Base-by-base conservation (phyloP, 148 eudicot genomes). In the Mesembryanthemum crystallinum region DNA sequence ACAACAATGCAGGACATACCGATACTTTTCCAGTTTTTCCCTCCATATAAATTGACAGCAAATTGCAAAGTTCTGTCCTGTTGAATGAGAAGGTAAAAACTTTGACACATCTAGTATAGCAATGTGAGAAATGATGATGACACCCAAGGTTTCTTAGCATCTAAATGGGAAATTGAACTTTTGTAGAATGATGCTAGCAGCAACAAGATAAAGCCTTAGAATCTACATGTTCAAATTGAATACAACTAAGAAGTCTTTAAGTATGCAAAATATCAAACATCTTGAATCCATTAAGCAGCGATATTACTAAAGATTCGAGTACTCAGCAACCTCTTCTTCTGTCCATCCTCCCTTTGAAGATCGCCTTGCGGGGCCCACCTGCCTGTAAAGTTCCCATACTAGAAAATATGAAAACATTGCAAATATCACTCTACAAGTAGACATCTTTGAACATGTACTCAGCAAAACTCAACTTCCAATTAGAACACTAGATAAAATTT, bases 301-400 rank as follows among this genome's bases (percentile, higher is more conserved):
- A n/a, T n/a, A n/a, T n/a, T n/a, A n/a, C n/a, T n/a, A n/a, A n/a
- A n/a, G n/a, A n/a, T 49, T 20, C 23, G 35, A 39, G 17, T 60
- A 79, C n/a, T 24, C 24, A 18, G 21, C 70, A 73, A 86, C 96
- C 92, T 91, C 96, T 78, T 89, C 91, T 21, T 87, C 62, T 72
- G 92, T 89, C 96, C 96, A 91, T 67, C 89, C 91, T 65, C 96
- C 96, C 71, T 83, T 89, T 25, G 96, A 84, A 20, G 92, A 91
- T 62, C 92, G 92, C 84, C 96, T 86, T 71, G 91, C 83, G 72
- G 96, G 96, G 62, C 96, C 92, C 29, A 10, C 30, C 30, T 59
- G 29, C 63, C 63, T 59, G 63, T 23, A 59, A 59, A 59, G 13
- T 0, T 59, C 6, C 60, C 27, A n/a, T 24, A 57, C 21, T 39